These are phyloP conservation scores for Parachlorella kessleri DNA, from an alignment of 139 green algal species.

Conservation along the genomic window DNA sequence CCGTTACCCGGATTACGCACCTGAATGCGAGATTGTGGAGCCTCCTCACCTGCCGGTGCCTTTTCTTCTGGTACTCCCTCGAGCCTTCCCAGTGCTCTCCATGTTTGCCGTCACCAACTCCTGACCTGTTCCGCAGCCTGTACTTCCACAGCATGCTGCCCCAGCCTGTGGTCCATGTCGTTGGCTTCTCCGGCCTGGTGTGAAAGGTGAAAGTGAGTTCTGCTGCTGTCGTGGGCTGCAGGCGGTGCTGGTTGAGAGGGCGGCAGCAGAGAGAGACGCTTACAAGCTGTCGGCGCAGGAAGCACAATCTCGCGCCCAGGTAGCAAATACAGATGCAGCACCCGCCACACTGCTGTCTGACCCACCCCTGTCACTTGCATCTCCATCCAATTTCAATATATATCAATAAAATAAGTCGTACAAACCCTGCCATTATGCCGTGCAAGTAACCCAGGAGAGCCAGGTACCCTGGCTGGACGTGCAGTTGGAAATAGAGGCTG, in stretches of 20 bases:
- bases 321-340: conserved; percentile 3
- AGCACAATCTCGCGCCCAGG: conserved; percentile 38
- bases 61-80: not conserved
- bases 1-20: no score
- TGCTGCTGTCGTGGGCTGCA: not conserved
- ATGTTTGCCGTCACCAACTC: no score
- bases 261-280: conserved; percentile 42
- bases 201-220: not conserved
- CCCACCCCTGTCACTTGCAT: not conserved
- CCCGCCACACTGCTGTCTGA: not conserved
- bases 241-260: conserved; percentile 11
- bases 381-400: not conserved
- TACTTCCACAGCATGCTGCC: not conserved
- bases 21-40: no score
- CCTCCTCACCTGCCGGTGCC: not conserved
- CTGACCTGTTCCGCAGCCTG: not conserved
- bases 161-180: not conserved
- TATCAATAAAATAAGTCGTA: no score
- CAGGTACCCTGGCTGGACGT: no score
- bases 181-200: not conserved
- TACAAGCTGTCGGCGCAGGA: conserved; percentile 40
- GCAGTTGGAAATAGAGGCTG: no score
- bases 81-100: not conserved
- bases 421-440: no score
- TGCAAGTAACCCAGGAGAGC: no score